phyloP scores from a whole-genome alignment of 768 basidiomycete species.

The Mycena pura region DNA sequence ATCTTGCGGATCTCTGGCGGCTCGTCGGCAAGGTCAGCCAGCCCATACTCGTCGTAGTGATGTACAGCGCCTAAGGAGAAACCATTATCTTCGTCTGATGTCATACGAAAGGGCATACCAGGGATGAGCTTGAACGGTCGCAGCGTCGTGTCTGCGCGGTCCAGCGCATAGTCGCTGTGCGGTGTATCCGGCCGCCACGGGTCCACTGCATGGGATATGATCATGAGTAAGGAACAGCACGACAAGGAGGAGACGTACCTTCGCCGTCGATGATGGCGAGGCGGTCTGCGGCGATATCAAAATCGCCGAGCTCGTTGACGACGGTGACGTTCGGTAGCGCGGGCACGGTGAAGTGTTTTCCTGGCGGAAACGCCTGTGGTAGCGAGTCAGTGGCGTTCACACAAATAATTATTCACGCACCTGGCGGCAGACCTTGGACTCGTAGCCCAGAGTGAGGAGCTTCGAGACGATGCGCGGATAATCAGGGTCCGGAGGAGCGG shows the following conservation, averaged over 20 bases:
- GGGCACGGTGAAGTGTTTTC: constrained; percentile 77
- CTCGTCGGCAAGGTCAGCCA: constrained; percentile 63
- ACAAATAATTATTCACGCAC: constrained; percentile 41
- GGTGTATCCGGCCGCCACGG: constrained; percentile 91
- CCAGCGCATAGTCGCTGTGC: constrained; percentile 73
- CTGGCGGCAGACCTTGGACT: constrained; percentile 71
- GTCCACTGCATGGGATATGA: constrained; percentile 59
- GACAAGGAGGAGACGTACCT: constrained; percentile 46
- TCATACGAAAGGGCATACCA: constrained; percentile 50
- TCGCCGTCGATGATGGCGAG: constrained; percentile 91
- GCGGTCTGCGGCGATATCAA: constrained; percentile 77
- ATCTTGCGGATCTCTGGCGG: constrained; percentile 81
- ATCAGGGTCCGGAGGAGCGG: constrained; percentile 73
- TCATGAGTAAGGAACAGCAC: background rate
- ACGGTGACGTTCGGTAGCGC: constrained; percentile 76
- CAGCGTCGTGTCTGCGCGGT: constrained; percentile 72
- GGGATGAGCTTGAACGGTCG: constrained; percentile 89
- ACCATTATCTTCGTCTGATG: background rate
- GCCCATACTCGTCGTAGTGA: constrained; percentile 80
- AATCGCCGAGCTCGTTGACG: constrained; percentile 88
- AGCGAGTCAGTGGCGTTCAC: constrained; percentile 31
- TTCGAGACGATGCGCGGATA: constrained; percentile 82
- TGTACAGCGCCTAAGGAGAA: constrained; percentile 71
- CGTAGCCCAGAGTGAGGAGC: constrained; percentile 74
- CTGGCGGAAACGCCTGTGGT: constrained; percentile 73